Percentiles rank a stretch among this genome's conserved stretches.
Evolutionary conservation across 805 yeast genomes (phyloP).

Genomic region (Grigorovia yakushimaensis): DNA sequence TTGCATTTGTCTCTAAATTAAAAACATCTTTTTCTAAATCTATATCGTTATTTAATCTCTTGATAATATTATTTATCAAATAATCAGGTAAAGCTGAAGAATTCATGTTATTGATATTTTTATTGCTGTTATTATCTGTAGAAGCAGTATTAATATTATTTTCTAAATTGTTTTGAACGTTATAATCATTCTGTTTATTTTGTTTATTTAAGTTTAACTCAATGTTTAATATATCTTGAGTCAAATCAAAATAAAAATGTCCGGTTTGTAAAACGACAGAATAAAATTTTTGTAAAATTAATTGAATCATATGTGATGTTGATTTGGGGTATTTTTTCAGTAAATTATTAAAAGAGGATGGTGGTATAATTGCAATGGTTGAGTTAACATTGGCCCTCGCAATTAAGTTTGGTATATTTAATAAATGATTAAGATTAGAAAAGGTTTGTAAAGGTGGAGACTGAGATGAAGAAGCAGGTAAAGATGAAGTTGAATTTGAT

Average conservation of each 20-base stretch:
- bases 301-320: conserved; percentile 88
- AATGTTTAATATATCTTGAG: conserved; percentile 68
- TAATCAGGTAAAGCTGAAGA: conserved; percentile 43
- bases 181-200: conserved; percentile 1
- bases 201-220: conserved; percentile 56
- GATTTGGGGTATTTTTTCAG: conserved; percentile 74
- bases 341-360: conserved; percentile 65
- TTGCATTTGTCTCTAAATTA: not conserved
- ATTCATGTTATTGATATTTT: conserved; percentile 21
- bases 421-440: not conserved
- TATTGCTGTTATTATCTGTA: conserved; percentile 13
- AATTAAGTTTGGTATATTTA: conserved; percentile 36
- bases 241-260: conserved; percentile 75
- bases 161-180: not conserved
- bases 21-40: not conserved
- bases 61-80: conserved; percentile 47
- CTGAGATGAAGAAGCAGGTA: not conserved
- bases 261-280: conserved; percentile 89
- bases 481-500: not conserved
- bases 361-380: conserved; percentile 88
- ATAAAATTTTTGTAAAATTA: conserved; percentile 76
- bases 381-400: conserved; percentile 69
- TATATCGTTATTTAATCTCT: conserved; percentile 27
- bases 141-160: not conserved
- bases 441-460: not conserved